Base-by-base conservation (phyloP, 805 yeast species). In the Spencermartinsiella europaea region DNA sequence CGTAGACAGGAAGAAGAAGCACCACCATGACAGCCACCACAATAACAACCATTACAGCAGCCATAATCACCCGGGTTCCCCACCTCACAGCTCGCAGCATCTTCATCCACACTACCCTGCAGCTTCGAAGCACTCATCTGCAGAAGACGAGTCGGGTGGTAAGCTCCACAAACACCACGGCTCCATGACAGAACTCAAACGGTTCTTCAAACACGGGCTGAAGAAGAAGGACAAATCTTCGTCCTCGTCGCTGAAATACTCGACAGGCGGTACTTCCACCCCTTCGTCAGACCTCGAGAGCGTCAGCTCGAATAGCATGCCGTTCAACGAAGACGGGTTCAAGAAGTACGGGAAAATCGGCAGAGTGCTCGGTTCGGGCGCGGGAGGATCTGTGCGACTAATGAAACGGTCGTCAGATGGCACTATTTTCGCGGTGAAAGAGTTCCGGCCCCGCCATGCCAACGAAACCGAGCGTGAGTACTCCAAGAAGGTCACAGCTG, bases 321-420 rank as follows among this genome's bases (percentile, higher is more conserved):
- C 74, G 15, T 70, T 68, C 49, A 63, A 61, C 44, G 75, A 70
- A 41, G 66, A 62, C 34, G 68, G 68, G 8, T 64, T 78, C 47
- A 74, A 79, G 44, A 82, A 83, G 56, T 88, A 87, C 64, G 93
- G 95, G 35, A 72, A 79, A 20, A 76, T 82, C 1, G 95, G 95
- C 10, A 75, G 76, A 51, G 70, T 83, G 19, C 70, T 88, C 42
- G 98, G 98, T 19, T 80, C 90, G 48, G 98, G 98, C 12, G 97
- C 97, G 1, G 90, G 95, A 20, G 97, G 98, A 1, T 83, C 93
- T 0, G 98, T 90, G n/a, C 76, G 84, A 36, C 73, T 87, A 44
- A 83, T 89, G 49, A 77, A 79, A 48, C 75, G 84, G 44, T 72
- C 77, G 25, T 63, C 75, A 0, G 81, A 81, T 53, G 75, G 78